Base-by-base conservation (phyloP, 2,329 filamentous ascomycete genomes). In the Gyromitra esculenta region DNA sequence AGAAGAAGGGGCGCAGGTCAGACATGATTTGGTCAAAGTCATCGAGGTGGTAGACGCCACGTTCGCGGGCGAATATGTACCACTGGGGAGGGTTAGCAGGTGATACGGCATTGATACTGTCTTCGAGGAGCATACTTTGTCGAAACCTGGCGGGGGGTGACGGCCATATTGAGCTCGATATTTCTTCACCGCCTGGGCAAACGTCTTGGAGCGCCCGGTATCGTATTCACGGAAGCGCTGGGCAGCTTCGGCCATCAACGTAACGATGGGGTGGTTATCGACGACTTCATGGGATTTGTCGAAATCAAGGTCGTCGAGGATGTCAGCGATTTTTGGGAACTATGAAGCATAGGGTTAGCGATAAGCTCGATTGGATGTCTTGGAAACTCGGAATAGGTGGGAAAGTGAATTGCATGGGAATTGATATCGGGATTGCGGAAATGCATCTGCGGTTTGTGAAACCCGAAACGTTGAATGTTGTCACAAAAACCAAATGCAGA, bases 11-110 rank as follows among this genome's bases (percentile, higher is more conserved):
- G 59, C 86, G 84, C 68, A 90, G 80, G 81, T 91, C 89, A 78
- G 89, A 86, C 83, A 89, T 89, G 73, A 91, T 88, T 75, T 89
- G 88, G 80, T 90, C 87, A 82, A 89, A 91, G 69, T 89, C 87
- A 80, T 91, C 89, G 50, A 91, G 85, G 8, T 90, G 84, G 71
- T 90, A 82, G n/a, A 87, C 86, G 45, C 88, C 83, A 56, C 84
- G 84, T 35, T 86, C 84, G 21, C 83, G 79, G 5, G 89, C 89
- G 72, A 87, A 88, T 41, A 84, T 82, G 79, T 88, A 86, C 89
- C 89, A 91, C 60, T 80, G 52, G 54, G 3, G 15, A 15, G 25
- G 45, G 45, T 54, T 8, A 37, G 31, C 8, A 5, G 50, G n/a
- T 21, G 1, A 13, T 39, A 5, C 9, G 13, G 13, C 31, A 18